Evolutionary conservation across 2,329 filamentous ascomycete species (phyloP), one percentile per base, ranked within the genome.

Genomic region (Tympanopsis confertula): DNA sequence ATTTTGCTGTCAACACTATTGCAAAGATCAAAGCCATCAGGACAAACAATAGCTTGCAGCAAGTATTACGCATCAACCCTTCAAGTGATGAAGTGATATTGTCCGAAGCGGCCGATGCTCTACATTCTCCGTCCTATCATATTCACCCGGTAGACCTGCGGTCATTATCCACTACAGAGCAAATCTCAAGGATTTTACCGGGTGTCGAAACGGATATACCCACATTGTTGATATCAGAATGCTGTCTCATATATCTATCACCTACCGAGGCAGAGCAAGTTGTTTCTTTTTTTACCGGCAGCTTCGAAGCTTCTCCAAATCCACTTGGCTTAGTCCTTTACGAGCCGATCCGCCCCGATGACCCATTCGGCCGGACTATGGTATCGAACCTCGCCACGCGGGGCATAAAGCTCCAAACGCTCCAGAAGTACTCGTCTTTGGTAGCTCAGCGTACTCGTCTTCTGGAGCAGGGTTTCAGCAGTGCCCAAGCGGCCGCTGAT

Each of bases 311-410:
- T 7, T 15, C 30, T 7, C 10, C 12, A 10, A 18, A 7, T 7
- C 30, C 30, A 33, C 17, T 75, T 1, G 72, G 66, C 0, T 50
- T 82, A 4, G 55, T 82, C 15, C 55, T 82, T 14, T 83, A 83
- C 56, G 78, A 83, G 47, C 78, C 78, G 0, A 76, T 82, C 42
- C 63, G 71, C 5, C 78, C 78, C 0, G 58, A 73, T 42, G 77
- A 82, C 48, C 58, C 76, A 3, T 83, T 82, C 42, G 78, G 78
- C 5, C 66, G 65, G 37, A 77, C 73, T 2, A 83, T 83, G 78
- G 69, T 79, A 5, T 65, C 69, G 2, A 83, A 83, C 44, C 68
- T 83, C 2, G 69, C 69, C 5, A 62, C 68, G 2, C 64, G 78
- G 5, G 76, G 76, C 4, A 81, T 83, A 33, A 67, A 74, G 22